Evolutionary conservation across 2,329 filamentous ascomycete species (phyloP).

Genomic region (Fusarium siculi): DNA sequence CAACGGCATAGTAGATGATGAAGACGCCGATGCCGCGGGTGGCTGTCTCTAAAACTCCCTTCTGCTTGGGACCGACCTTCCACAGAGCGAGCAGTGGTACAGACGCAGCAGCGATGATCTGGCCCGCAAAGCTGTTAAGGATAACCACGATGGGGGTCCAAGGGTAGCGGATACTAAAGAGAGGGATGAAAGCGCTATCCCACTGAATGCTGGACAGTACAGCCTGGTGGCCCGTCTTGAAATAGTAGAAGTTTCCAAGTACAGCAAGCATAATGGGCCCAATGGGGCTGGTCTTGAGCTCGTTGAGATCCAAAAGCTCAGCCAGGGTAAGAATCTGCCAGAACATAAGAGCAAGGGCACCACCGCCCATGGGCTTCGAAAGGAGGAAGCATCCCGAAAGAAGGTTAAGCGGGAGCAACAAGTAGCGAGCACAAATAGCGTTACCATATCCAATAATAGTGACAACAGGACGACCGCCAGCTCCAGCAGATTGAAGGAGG

Average conservation of each 20-base stretch:
- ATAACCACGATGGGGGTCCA: conserved; percentile 85
- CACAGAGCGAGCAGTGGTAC: conserved; percentile 87
- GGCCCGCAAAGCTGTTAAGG: conserved; percentile 89
- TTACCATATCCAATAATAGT: conserved; percentile 93
- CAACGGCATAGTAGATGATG: conserved; percentile 81
- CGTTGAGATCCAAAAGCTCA: conserved; percentile 71
- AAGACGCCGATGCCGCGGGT: conserved; percentile 79
- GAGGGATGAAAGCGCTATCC: conserved; percentile 93
- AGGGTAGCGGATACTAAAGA: conserved; percentile 85
- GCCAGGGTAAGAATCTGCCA: conserved; percentile 89
- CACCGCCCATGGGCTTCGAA: conserved; percentile 94
- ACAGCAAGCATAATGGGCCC: conserved; percentile 86
- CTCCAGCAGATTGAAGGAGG: conserved; percentile 66
- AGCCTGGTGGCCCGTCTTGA: conserved; percentile 97
- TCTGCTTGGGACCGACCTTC: conserved; percentile 84
- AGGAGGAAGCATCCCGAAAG: conserved; percentile 80
- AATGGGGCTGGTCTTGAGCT: conserved; percentile 74
- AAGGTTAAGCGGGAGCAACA: conserved; percentile 84
- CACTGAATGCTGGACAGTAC: conserved; percentile 90
- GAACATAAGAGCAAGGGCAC: conserved; percentile 81
- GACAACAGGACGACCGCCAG: conserved; percentile 65
- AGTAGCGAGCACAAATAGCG: conserved; percentile 89
- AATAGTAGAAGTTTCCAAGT: conserved; percentile 94
- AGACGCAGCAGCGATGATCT: conserved; percentile 82
- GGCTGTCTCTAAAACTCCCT: conserved; percentile 74